Evolutionary conservation across 352 stramenopile genomes (phyloP).

Genomic region (Phytopythium helicoides): DNA sequence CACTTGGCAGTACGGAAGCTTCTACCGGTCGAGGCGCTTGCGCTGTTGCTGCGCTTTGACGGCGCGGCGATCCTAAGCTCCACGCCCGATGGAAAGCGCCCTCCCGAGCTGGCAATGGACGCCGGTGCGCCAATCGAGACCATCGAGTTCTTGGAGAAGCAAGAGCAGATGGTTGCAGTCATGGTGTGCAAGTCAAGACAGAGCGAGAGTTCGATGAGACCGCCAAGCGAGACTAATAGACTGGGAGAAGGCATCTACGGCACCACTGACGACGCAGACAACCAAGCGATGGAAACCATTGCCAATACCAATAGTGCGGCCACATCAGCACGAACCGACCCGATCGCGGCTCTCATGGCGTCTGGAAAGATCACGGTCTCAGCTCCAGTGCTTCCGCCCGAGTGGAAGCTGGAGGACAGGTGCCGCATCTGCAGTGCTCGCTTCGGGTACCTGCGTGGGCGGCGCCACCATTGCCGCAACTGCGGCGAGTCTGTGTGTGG

Average conservation of each 20-base stretch:
- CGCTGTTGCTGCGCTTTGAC: conserved; percentile 69
- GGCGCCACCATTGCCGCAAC: conserved; percentile 78
- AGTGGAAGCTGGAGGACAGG: conserved; percentile 55
- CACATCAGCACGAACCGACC: not conserved
- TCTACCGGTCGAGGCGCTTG: conserved; percentile 53
- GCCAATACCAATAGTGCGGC: not conserved
- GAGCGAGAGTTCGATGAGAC: not conserved
- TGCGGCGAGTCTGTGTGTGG: conserved; percentile 79
- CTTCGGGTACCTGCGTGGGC: conserved; percentile 73
- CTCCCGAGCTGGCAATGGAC: conserved; percentile 43
- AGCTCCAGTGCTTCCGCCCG: conserved; percentile 17
- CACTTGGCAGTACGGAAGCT: conserved; percentile 67
- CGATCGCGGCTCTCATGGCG: conserved; percentile 6
- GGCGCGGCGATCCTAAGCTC: conserved; percentile 39
- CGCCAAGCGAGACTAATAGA: not conserved
- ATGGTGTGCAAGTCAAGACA: not conserved
- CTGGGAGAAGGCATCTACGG: too few relatives aligned
- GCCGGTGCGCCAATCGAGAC: conserved; percentile 22
- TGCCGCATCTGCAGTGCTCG: conserved; percentile 69
- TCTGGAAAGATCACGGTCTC: conserved; percentile 14
- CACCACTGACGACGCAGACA: not conserved
- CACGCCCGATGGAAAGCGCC: conserved; percentile 52
- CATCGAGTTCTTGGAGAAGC: conserved; percentile 31
- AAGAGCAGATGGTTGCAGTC: conserved; percentile 33
- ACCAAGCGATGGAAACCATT: not conserved